These are phyloP conservation scores for Marasmius oreades DNA, from an alignment of 1,284 basidiomycete species.

Conservation along the genomic window DNA sequence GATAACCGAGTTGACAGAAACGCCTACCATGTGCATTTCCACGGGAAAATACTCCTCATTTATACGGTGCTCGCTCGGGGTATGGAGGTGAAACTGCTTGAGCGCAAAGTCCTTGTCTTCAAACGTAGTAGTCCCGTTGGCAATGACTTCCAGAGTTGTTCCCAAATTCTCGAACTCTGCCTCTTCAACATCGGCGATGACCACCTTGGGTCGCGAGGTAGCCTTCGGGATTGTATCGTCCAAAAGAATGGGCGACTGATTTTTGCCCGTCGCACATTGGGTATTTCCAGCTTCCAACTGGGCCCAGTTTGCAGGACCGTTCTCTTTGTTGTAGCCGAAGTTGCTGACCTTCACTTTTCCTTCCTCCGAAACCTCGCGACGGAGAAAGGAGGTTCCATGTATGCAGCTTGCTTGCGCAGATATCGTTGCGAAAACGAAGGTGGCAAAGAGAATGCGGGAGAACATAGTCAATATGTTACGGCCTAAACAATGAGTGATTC, in stretches of 20 bases:
- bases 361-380: constrained; percentile 6
- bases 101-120: constrained; percentile 16
- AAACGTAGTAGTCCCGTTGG: constrained; percentile 16
- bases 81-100: constrained; percentile 21
- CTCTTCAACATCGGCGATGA: constrained; percentile 16
- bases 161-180: constrained; percentile 20
- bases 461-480: not conserved
- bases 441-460: not conserved
- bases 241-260: constrained; percentile 20
- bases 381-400: not conserved
- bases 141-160: constrained; percentile 18
- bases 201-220: constrained; percentile 12
- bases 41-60: constrained; percentile 19
- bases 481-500: not conserved
- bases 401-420: not conserved
- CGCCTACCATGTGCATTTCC: constrained; percentile 18
- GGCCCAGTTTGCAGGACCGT: constrained; percentile 20
- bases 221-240: constrained; percentile 13
- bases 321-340: constrained; percentile 16
- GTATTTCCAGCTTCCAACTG: constrained; percentile 16
- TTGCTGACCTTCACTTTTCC: constrained; percentile 15
- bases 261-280: constrained; percentile 13
- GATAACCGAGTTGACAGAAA: not conserved
- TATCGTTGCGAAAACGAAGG: not conserved
- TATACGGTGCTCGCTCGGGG: constrained; percentile 21